Evolutionary conservation across 768 basidiomycete genomes (phyloP), one percentile per base, ranked within the genome.

Genomic region (Hericium alpestre): DNA sequence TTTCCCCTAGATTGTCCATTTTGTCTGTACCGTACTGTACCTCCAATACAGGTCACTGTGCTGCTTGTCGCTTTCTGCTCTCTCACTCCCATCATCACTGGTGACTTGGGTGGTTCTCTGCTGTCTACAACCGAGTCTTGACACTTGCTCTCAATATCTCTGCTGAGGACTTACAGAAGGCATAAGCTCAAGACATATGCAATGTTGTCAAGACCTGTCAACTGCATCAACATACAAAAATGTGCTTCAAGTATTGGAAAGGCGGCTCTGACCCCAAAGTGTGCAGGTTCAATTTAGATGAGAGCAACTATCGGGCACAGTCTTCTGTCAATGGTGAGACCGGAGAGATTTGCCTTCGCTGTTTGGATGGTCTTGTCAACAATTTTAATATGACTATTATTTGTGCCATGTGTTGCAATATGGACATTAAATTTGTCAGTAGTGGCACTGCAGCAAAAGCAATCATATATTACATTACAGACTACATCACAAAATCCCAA

Each of bases 401-500:
- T 0, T 4, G 4, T 11, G 49, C 52, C 2, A 56, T 77, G 0
- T 56, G 70, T 0, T 73, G 73, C 48, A 79, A 79, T 53, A 76
- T 76, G 71, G 78, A 79, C 53, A 73, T 79, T 1, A 75, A 77
- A 56, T 75, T 71, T 47, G 70, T 79, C 13, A 70, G 69, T 0
- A 76, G 75, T 0, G 77, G 77, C 0, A 40, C 62, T 5, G 57
- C 68, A 0, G 74, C 74, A 1, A 77, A 78, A 55, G 76, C 76
- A 0, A 58, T 76, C 0, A 39, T 74, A 4, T 75, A 74, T 55
- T 79, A 79, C 52, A 74, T 79, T 18, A 79, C 77, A 0, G 70
- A 79, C 55, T 79, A 79, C 52, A 77, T 79, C 16, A 72, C 76
- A 0, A 79, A 79, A 55, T 56, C 70, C 0, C 68, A 73, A 43